Evolutionary conservation across 2,329 filamentous ascomycete genomes (phyloP), one percentile per base, ranked within the genome.

Genomic region (Sarocladiaceae sp.): DNA sequence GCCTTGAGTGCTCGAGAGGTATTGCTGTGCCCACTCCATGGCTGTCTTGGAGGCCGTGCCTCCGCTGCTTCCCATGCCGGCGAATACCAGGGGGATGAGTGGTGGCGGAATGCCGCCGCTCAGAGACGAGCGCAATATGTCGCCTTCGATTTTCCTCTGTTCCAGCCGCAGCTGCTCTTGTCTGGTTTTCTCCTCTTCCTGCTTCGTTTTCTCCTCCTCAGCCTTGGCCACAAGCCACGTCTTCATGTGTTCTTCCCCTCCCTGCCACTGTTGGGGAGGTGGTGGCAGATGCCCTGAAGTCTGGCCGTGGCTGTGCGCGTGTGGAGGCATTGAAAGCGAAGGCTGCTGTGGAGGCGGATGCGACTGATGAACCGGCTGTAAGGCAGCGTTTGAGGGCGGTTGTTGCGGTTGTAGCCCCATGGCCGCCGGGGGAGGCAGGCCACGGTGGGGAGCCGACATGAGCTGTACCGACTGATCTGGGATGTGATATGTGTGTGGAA

Each of bases 61-160:
- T 31, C 81, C 82, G 19, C 52, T 53, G 37, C 29, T 41, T 35
- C 76, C 76, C 72, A 88, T 82, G 33, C 82, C 82, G 11, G 82
- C 78, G 61, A 90, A 88, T 19, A 90, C 80, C 47, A 88, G 67
- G 6, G 85, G 85, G 20, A 89, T 74, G 73, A 89, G 78, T 27
- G 82, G 74, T 11, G 85, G 83, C 9, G 85, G 85, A 42, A 90
- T 79, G 10, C 85, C 84, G 29, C 81, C 79, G 44, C 74, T 71
- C 44, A 89, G 61, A 2, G 83, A 85, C 18, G 83, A 80, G 45
- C 76, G 71, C 46, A 90, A 64, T 64, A 90, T 88, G 35, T 80
- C 80, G 57, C 83, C 77, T 62, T 89, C 85, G 45, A 87, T 73
- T 54, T 74, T 82, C 37, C 85, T 72, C 63, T 86, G 84, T 63